A percentile compares a stretch with the other conserved stretches of the same genome.
Evolutionary conservation across 176 grass and related monocot species (phyloP).

Genomic region (Microstegium vimineum): DNA sequence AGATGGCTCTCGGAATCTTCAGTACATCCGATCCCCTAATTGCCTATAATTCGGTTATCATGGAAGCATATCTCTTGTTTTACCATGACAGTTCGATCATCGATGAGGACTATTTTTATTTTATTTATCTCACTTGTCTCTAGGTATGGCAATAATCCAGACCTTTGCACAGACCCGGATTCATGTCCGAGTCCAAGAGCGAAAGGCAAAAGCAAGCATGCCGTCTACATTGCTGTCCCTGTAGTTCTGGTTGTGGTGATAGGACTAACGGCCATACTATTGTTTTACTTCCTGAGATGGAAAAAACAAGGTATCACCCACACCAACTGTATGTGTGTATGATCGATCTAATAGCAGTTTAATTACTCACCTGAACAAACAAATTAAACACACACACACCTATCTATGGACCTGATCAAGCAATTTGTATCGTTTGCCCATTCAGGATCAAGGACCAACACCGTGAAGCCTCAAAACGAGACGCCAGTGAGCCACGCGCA

Average conservation of each 20-base stretch:
- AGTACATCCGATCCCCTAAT: neutral
- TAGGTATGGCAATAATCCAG: conserved; percentile 36
- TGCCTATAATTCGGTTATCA: no score
- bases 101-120: neutral
- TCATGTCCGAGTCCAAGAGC: neutral
- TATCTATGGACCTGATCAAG: no score
- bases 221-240: conserved; percentile 23
- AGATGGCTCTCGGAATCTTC: conserved; percentile 19
- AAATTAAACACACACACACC: no score
- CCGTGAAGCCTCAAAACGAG: conserved; percentile 12
- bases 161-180: conserved; percentile 21
- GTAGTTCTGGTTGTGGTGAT: conserved; percentile 20
- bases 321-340: neutral
- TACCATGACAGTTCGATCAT: no score
- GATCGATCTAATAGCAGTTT: neutral
- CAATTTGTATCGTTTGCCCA: neutral
- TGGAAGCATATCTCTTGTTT: no score
- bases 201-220: conserved; percentile 8
- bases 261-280: neutral
- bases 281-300: conserved; percentile 7
- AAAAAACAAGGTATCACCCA: conserved; percentile 31
- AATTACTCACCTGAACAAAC: no score
- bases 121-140: neutral
- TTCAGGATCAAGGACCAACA: neutral
- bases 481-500: neutral